Evolutionary conservation across 2,329 filamentous ascomycete species (phyloP).

Genomic region (Boeremia exigua): DNA sequence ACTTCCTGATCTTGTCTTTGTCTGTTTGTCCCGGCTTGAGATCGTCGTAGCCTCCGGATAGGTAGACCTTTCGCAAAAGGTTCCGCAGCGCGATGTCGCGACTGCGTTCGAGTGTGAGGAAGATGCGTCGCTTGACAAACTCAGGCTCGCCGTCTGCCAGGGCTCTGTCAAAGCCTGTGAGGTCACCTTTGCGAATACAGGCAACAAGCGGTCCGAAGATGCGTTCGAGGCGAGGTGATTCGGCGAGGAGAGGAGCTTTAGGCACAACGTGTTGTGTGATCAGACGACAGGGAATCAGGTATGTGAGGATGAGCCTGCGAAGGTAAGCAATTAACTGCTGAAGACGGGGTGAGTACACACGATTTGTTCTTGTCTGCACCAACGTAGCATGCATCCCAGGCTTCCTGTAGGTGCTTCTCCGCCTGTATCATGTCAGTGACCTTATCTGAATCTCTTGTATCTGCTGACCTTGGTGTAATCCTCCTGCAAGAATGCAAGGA

Average conservation of each 20-base stretch:
- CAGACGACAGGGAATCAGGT: slow-evolving; percentile 91
- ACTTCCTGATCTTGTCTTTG: slow-evolving; percentile 68
- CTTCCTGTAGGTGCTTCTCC: slow-evolving; percentile 69
- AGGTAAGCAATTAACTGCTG: slow-evolving; percentile 9
- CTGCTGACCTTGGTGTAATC: slow-evolving; percentile 79
- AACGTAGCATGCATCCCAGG: slow-evolving; percentile 81
- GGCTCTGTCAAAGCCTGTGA: slow-evolving; percentile 82
- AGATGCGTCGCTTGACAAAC: slow-evolving; percentile 91
- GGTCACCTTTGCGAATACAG: slow-evolving; percentile 82
- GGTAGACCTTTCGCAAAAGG: slow-evolving; percentile 86
- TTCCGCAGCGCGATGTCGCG: slow-evolving; percentile 93
- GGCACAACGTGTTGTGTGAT: slow-evolving; percentile 87
- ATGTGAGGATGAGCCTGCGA: slow-evolving; percentile 82
- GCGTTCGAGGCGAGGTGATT: slow-evolving; percentile 75
- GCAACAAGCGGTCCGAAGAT: slow-evolving; percentile 79
- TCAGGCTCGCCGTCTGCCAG: slow-evolving; percentile 84
- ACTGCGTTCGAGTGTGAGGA: slow-evolving; percentile 89
- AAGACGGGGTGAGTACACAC: slow-evolving; percentile 56
- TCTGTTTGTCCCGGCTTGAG: slow-evolving; percentile 70
- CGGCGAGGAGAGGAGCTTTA: slow-evolving; percentile 70
- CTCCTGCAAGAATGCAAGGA: slow-evolving; percentile 93
- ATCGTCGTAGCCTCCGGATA: slow-evolving; percentile 79
- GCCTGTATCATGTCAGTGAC: slow-evolving; percentile 35
- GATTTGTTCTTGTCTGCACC: slow-evolving; percentile 78
- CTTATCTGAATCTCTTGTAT: neutral